phyloP scores from a whole-genome alignment of 805 yeast species.

The Kregervanrija pseudodelftensis region DNA sequence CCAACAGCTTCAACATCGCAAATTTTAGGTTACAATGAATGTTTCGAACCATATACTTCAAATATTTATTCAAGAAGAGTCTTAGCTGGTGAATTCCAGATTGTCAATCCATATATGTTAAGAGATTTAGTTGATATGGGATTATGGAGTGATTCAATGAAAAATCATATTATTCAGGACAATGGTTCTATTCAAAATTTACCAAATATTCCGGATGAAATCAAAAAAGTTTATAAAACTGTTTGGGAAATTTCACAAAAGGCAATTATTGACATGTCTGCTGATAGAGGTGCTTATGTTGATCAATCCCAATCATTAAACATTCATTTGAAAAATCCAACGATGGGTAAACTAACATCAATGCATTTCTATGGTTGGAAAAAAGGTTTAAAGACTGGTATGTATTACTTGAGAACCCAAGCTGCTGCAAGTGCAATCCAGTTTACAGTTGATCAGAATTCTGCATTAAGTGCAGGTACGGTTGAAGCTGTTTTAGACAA shows the following conservation, averaged over 20 bases:
- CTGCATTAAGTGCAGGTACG: slow-evolving; percentile 25
- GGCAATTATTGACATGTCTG: slow-evolving; percentile 55
- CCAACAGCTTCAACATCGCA: slow-evolving; percentile 64
- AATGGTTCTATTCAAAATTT: slow-evolving; percentile 53
- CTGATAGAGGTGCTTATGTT: slow-evolving; percentile 72
- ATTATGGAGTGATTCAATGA: slow-evolving; percentile 51
- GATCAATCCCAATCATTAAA: slow-evolving; percentile 94
- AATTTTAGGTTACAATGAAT: slow-evolving; percentile 54
- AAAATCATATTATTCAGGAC: slow-evolving; percentile 46
- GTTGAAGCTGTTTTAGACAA: slow-evolving; percentile 23
- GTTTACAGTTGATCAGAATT: slow-evolving; percentile 65
- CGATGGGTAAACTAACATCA: slow-evolving; percentile 94
- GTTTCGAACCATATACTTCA: slow-evolving; percentile 58
- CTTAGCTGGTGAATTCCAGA: slow-evolving; percentile 57
- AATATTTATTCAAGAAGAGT: slow-evolving; percentile 59
- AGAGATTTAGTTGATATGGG: slow-evolving; percentile 53
- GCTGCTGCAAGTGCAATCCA: slow-evolving; percentile 98
- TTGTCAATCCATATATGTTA: slow-evolving; percentile 52
- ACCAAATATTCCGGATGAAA: slow-evolving; percentile 46
- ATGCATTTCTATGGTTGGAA: slow-evolving; percentile 99
- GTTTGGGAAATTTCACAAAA: slow-evolving; percentile 60
- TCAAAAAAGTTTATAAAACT: slow-evolving; percentile 49
- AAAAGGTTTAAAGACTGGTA: slow-evolving; percentile 97
- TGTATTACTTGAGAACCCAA: slow-evolving; percentile 97
- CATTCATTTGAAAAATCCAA: slow-evolving; percentile 85